Conservation (phyloP, 768 basidiomycete species). For the Guyanaporus albipodus region DNA sequence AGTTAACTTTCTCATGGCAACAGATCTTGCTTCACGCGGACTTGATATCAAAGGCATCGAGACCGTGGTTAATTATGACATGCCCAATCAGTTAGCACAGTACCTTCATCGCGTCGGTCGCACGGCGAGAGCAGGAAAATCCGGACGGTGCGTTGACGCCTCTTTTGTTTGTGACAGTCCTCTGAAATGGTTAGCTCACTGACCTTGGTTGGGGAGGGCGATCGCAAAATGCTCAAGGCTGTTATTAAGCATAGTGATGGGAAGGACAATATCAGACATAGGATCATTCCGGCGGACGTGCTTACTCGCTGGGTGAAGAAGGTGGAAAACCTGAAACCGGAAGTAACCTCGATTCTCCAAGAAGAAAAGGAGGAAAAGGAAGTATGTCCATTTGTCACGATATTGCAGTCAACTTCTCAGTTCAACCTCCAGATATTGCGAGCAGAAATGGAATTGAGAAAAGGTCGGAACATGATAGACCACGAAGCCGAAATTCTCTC, state of each 20-base stretch:
- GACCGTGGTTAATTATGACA: conserved; percentile 98
- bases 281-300: conserved; percentile 75
- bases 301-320: conserved; percentile 67
- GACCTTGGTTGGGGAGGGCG: conserved; percentile 92
- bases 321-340: conserved; percentile 66
- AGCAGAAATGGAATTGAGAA: conserved; percentile 94
- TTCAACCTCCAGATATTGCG: conserved; percentile 56
- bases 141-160: conserved; percentile 67
- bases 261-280: conserved; percentile 82
- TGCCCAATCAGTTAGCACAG: conserved; percentile 89
- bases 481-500: conserved; percentile 91
- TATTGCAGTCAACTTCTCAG: conserved; percentile 8
- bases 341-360: conserved; percentile 72
- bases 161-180: not conserved
- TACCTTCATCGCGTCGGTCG: conserved; percentile 97
- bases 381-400: conserved; percentile 38
- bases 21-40: conserved; percentile 92
- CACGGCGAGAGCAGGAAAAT: conserved; percentile 91
- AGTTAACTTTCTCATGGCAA: conserved; percentile 93
- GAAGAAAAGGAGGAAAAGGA: conserved; percentile 97
- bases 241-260: conserved; percentile 84
- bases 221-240: conserved; percentile 94
- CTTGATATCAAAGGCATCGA: conserved; percentile 97
- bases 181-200: conserved; percentile 59
- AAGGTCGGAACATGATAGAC: conserved; percentile 93